Base-by-base conservation (phyloP, 1,284 basidiomycete species). In the Moniliella sp. region DNA sequence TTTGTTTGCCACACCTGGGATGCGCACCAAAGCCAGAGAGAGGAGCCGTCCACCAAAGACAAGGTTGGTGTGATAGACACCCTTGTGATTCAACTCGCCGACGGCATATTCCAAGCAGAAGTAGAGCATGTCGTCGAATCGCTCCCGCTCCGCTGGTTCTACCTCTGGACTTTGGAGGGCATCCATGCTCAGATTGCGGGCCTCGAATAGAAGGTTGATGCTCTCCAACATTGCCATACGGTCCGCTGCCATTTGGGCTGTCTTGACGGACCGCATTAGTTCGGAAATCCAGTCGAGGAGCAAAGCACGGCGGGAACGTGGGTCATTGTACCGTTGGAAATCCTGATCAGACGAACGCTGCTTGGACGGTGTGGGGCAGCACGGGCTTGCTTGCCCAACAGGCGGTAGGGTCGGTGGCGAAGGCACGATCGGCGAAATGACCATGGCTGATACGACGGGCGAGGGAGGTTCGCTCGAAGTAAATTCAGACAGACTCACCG, bases 61-160 rank as follows among this genome's bases (percentile, higher is more conserved):
- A 27, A 54, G 40, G 25, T 49, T 54, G 26, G 51, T 54, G 30
- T 54, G 51, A 28, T 54, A 54, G 15, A 54, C 51, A 5, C 51
- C 51, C 43, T 54, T 54, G 35, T 54, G 51, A 40, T 54, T 54
- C 26, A 54, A 39, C 43, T 54, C 51, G 15, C 51, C 51, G 25
- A 54, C 52, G 4, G 51, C 51, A 25, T 52, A 54, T 3, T 40
- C 42, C 11, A 54, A 15, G 25, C n/a, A n/a, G n/a, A n/a, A n/a
- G n/a, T n/a, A n/a, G n/a, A n/a, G n/a, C n/a, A n/a, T n/a, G n/a
- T n/a, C n/a, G n/a, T n/a, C n/a, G n/a, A n/a, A n/a, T n/a, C n/a
- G n/a, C n/a, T n/a, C n/a, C n/a, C n/a, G n/a, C n/a, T n/a, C n/a
- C n/a, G n/a, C n/a, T n/a, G n/a, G n/a, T n/a, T n/a, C n/a, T n/a